Evolutionary conservation across 169 alveolate species (phyloP), one percentile per base, ranked within the genome.

Genomic region (Sarcocystis neurona): DNA sequence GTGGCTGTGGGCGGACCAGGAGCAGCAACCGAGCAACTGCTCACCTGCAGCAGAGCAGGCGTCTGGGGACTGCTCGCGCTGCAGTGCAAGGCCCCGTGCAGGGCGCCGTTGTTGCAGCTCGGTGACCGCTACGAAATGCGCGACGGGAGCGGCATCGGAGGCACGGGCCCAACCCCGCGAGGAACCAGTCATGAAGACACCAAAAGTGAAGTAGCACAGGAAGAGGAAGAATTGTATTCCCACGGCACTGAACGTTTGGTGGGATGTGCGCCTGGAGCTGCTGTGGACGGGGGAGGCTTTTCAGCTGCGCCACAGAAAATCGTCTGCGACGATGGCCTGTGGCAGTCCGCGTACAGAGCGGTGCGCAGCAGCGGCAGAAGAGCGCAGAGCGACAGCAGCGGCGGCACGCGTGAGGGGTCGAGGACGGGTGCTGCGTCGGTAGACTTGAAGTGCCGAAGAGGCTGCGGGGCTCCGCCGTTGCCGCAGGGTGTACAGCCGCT

Each of bases 401-500:
- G 75, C n/a, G 44, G 27, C 43, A n/a, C 46, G 75, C 18, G 43
- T 41, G 41, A n/a, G 6, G 27, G 70, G 32, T 20, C 39, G 70
- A 27, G 70, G 70, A 6, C 32, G 27, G 60, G 60, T 15, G 34
- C 32, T n/a, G 39, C 75, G 41, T 37, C 34, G 27, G 53, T 72
- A 30, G 82, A 72, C 48, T 43, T 72, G 82, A 72, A 72, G 82
- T 72, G 82, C 82, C 15, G 82, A 72, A 48, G 82, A 0, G 82
- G 82, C 39, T 72, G 82, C 53, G 82, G 82, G 34, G 82, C 41
- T 37, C 82, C 82, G 1, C 43, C 82, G 53, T 39, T 72, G 30
- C 82, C 82, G n/a, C 82, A 48, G 58, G 82, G 41, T 47, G 20
- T 72, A 1, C 82, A 39, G 53, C 82, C 82, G 6, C 56, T 37